These are phyloP conservation scores for Raphanus hybrid DNA, from an alignment of 441 rosid species.

Conservation along the genomic window DNA sequence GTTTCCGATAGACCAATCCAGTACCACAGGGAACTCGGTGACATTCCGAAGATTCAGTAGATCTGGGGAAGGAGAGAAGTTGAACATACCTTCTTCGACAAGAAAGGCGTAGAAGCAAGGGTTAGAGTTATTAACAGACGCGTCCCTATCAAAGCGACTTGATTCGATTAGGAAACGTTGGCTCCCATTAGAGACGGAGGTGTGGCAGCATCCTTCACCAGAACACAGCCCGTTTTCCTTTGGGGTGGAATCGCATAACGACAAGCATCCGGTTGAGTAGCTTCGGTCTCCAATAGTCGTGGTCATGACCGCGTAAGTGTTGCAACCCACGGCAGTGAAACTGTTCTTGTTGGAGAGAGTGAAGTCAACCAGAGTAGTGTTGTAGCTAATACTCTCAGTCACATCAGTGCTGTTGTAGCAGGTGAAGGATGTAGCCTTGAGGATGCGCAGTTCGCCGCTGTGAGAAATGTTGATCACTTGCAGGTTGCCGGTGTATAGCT, in stretches of 20 bases:
- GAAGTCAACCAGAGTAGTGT: neutral
- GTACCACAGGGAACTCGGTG: neutral
- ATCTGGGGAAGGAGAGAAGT: no score
- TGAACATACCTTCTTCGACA: neutral
- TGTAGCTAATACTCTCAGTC: neutral
- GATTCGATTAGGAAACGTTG: neutral
- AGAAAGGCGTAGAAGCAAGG: neutral
- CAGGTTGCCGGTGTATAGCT: neutral
- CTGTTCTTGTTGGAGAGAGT: neutral
- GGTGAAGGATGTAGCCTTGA: neutral
- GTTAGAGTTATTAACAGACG: neutral
- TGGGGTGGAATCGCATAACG: neutral
- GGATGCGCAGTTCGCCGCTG: neutral
- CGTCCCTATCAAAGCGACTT: no score
- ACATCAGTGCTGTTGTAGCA: neutral
- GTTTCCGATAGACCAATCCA: neutral
- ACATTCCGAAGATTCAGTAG: neutral
- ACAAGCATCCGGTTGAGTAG: neutral
- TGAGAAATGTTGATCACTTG: neutral
- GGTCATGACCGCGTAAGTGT: neutral
- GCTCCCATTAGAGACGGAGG: neutral
- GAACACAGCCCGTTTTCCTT: neutral
- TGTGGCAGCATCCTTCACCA: slow-evolving; percentile 17
- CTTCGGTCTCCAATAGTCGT: neutral
- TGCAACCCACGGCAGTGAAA: slow-evolving; percentile 1